These are phyloP conservation scores for Jimgerdemannia flammicorona DNA, from an alignment of 192 early-diverging fungal genomes.

Conservation along the genomic window DNA sequence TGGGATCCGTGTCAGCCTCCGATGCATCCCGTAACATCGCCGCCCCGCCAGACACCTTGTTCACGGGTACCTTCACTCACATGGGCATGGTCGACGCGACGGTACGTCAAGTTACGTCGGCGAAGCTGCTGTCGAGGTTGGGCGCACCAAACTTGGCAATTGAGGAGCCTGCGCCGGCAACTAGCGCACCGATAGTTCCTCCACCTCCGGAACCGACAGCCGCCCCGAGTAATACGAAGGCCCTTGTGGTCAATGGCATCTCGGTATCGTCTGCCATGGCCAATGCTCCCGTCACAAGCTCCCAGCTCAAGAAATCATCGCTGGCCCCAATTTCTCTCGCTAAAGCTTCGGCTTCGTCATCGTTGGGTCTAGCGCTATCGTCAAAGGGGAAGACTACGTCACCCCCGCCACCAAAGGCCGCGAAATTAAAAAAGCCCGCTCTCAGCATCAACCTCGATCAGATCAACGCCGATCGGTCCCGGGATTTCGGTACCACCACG, in stretches of 20 bases:
- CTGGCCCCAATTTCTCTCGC: not conserved
- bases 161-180: no score
- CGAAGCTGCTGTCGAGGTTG: not conserved
- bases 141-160: not conserved
- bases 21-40: not conserved
- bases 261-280: not conserved
- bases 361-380: not conserved
- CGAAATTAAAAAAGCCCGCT: not conserved
- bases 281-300: not conserved
- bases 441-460: not conserved
- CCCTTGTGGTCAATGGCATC: not conserved
- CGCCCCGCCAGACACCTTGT: slow-evolving; percentile 1
- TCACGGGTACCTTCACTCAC: not conserved
- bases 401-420: not conserved
- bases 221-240: not conserved
- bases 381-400: not conserved
- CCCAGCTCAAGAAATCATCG: not conserved
- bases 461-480: not conserved
- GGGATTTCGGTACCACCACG: not conserved
- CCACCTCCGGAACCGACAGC: not conserved
- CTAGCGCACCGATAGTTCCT: not conserved
- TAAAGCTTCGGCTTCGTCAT: not conserved
- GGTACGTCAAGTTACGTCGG: not conserved
- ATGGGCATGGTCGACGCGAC: not conserved
- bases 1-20: not conserved